Conservation (phyloP, 2,329 filamentous ascomycete genomes). For the Myriosclerotinia curreyana region DNA sequence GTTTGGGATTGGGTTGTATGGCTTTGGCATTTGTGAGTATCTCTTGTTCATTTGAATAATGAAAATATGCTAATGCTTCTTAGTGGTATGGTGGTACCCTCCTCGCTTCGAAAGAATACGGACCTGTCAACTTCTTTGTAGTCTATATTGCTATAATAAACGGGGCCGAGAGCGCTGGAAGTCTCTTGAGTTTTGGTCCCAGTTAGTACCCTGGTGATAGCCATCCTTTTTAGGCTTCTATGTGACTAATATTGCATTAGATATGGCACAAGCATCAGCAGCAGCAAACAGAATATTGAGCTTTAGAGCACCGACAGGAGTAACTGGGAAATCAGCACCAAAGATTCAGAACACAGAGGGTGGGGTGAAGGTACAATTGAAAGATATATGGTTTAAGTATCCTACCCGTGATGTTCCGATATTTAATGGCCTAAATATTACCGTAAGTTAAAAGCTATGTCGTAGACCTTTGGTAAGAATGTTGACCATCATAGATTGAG, state of each 20-base stretch:
- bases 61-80: conserved; percentile 37
- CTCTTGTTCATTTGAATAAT: not conserved
- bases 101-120: conserved; percentile 41
- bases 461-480: not conserved
- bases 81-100: conserved; percentile 44
- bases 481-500: conserved; percentile 39
- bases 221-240: not conserved
- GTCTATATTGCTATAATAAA: conserved; percentile 53
- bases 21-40: conserved; percentile 56
- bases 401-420: conserved; percentile 56
- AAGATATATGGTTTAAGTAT: conserved; percentile 58
- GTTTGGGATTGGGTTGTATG: conserved; percentile 55
- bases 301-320: conserved; percentile 30
- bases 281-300: conserved; percentile 59
- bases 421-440: conserved; percentile 60
- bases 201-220: conserved; percentile 31
- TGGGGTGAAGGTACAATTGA: conserved; percentile 56
- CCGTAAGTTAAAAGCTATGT: conserved; percentile 31
- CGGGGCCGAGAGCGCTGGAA: conserved; percentile 52
- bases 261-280: conserved; percentile 56
- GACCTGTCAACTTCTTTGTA: conserved; percentile 50
- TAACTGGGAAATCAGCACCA: conserved; percentile 16
- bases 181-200: conserved; percentile 51
- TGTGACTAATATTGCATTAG: conserved; percentile 17
- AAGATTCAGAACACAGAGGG: conserved; percentile 37